phyloP scores from a whole-genome alignment of 768 basidiomycete genomes.

The Lyophyllum atratum region DNA sequence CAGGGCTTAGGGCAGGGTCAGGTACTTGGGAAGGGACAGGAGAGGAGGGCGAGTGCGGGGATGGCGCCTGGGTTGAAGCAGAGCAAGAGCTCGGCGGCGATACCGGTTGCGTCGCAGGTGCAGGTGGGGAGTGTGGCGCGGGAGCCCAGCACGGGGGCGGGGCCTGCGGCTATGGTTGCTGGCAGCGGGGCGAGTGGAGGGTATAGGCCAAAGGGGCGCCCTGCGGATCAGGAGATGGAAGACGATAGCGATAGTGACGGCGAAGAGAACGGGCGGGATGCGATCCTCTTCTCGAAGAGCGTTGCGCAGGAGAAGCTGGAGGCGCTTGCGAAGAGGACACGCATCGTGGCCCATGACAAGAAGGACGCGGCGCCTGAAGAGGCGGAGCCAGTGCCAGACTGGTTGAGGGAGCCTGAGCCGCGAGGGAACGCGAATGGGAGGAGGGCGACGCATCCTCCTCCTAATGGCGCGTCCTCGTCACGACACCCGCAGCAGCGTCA shows the following conservation, averaged over 20 bases:
- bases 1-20: neutral
- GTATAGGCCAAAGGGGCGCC: slow-evolving; percentile 68
- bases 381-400: slow-evolving; percentile 22
- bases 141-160: neutral
- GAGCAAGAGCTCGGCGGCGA: slow-evolving; percentile 60
- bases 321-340: slow-evolving; percentile 52
- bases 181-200: slow-evolving; percentile 26
- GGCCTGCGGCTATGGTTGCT: neutral
- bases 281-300: slow-evolving; percentile 62
- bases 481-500: slow-evolving; percentile 11
- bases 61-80: slow-evolving; percentile 36
- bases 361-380: slow-evolving; percentile 16
- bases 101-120: slow-evolving; percentile 51
- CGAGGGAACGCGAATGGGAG: neutral
- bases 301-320: slow-evolving; percentile 70
- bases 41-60: slow-evolving; percentile 8
- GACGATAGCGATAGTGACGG: slow-evolving; percentile 61
- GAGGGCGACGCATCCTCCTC: neutral
- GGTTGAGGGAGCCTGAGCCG: slow-evolving; percentile 17
- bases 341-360: slow-evolving; percentile 27
- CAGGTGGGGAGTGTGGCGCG: slow-evolving; percentile 30
- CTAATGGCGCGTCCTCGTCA: neutral
- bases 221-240: slow-evolving; percentile 67
- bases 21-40: neutral
- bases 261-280: slow-evolving; percentile 40